These are phyloP conservation scores for Vickermania spadyakhi DNA, from an alignment of 208 protist genomes.

Conservation along the genomic window DNA sequence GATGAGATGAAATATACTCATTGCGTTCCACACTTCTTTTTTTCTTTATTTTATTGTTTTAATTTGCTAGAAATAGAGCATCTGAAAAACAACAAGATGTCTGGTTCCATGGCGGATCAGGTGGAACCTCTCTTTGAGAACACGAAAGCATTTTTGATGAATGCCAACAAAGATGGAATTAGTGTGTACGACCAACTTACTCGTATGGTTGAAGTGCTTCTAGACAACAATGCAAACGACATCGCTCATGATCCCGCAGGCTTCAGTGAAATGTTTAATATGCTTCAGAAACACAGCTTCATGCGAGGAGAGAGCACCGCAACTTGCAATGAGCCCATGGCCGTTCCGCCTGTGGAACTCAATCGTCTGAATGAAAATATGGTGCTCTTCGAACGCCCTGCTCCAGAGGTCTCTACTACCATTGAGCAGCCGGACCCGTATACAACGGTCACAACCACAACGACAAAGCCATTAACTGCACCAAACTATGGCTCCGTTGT, in stretches of 20 bases:
- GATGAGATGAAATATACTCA: too few species aligned
- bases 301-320: conserved; percentile 58
- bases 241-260: conserved; percentile 54
- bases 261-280: conserved; percentile 65
- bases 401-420: conserved; percentile 67
- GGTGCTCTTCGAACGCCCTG: conserved; percentile 61
- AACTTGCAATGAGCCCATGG: conserved; percentile 47
- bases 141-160: conserved; percentile 86
- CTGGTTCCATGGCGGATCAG: conserved; percentile 7
- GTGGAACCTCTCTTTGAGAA: conserved; percentile 64
- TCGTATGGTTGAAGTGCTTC: conserved; percentile 69
- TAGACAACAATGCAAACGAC: conserved; percentile 73
- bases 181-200: conserved; percentile 90
- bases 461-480: conserved; percentile 64
- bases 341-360: conserved; percentile 54
- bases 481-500: conserved; percentile 60
- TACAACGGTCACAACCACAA: conserved; percentile 87
- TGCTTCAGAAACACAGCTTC: conserved; percentile 80
- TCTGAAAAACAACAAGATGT: conserved; percentile 2
- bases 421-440: conserved; percentile 88
- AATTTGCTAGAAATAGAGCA: background rate
- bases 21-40: conserved; percentile 12
- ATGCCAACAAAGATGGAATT: conserved; percentile 75
- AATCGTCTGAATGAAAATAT: conserved; percentile 60
- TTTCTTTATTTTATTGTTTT: conserved; percentile 7